Evolutionary conservation across 805 yeast species (phyloP).

Genomic region (Ogataea siamensis): DNA sequence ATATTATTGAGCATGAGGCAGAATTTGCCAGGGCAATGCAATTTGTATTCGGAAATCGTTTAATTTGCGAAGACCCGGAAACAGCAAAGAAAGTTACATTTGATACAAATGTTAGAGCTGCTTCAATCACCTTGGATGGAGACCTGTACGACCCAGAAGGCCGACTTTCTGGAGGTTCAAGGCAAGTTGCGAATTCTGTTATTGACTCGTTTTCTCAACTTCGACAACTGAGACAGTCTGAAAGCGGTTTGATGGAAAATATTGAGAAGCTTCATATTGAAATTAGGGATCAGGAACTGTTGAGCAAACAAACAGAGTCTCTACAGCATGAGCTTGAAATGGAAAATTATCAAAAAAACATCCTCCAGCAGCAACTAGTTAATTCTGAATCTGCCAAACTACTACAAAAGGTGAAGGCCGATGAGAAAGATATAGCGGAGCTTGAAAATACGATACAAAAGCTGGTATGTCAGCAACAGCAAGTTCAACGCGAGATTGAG

Average conservation of each 20-base stretch:
- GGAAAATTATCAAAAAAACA: conserved; percentile 56
- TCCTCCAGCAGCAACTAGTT: conserved; percentile 53
- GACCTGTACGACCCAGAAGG: conserved; percentile 97
- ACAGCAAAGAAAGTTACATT: conserved; percentile 89
- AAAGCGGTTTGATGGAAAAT: no score
- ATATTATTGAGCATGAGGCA: conserved; percentile 69
- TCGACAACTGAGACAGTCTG: conserved; percentile 41
- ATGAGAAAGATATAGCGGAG: conserved; percentile 43
- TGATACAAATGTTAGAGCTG: conserved; percentile 72
- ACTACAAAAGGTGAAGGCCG: conserved; percentile 47
- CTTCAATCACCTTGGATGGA: conserved; percentile 88
- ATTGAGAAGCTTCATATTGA: no score
- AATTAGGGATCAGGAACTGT: conserved; percentile 40
- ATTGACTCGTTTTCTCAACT: conserved; percentile 65
- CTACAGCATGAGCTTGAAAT: conserved; percentile 59
- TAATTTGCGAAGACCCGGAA: conserved; percentile 82
- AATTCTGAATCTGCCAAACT: conserved; percentile 56
- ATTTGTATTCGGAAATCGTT: conserved; percentile 85
- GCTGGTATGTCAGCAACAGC: conserved; percentile 33
- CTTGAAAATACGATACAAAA: conserved; percentile 40
- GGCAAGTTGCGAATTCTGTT: conserved; percentile 56
- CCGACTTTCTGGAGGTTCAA: conserved; percentile 91
- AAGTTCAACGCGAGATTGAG: conserved; percentile 43
- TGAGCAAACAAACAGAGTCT: conserved; percentile 49
- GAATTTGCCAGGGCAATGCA: conserved; percentile 82